Evolutionary conservation across 2,329 filamentous ascomycete genomes (phyloP), one percentile per base, ranked within the genome.

Genomic region (Neurospora crassa): DNA sequence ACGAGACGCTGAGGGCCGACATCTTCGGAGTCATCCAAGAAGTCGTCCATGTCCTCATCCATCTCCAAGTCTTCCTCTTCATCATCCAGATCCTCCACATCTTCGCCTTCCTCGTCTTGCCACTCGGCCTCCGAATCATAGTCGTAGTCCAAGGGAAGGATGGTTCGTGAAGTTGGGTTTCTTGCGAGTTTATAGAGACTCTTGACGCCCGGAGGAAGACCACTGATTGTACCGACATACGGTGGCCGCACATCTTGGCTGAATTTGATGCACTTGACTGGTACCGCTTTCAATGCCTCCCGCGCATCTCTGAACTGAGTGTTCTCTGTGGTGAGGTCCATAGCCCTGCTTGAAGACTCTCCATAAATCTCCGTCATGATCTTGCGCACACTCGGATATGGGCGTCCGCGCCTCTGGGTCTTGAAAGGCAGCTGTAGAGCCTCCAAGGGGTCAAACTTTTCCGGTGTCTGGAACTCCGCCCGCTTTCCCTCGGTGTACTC

Each of bases 101-200:
- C 89, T 63, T 92, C 91, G 37, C 91, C 91, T 40, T 89, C 88
- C 73, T 90, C 87, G 71, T 93, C 92, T 77, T 94, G 91, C 92
- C 92, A 96, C 78, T 96, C 93, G 6, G 88, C 92, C 79, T 96
- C 92, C 3, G 92, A 95, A 77, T 96, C 92, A 78, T 95, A 94
- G 74, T 94, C 92, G 78, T 96, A 96, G 76, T 93, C 85, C 4
- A 92, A 85, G 5, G 90, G 87, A 1, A 93, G 81, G n/a, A 83
- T 81, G 73, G 75, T 74, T 79, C 85, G 79, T 75, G 83, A 79
- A 76, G 84, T 75, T 73, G 92, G 83, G 78, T 88, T 82, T 77
- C 87, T 79, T 72, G 87, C 86, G 7, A 89, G 79, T 67, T 80
- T 83, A 4, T 78, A 77, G 73, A 90, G 83, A 40, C 86, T 85